Evolutionary conservation across 2,329 filamentous ascomycete species (phyloP).

Genomic region (Botryotinia calthae): DNA sequence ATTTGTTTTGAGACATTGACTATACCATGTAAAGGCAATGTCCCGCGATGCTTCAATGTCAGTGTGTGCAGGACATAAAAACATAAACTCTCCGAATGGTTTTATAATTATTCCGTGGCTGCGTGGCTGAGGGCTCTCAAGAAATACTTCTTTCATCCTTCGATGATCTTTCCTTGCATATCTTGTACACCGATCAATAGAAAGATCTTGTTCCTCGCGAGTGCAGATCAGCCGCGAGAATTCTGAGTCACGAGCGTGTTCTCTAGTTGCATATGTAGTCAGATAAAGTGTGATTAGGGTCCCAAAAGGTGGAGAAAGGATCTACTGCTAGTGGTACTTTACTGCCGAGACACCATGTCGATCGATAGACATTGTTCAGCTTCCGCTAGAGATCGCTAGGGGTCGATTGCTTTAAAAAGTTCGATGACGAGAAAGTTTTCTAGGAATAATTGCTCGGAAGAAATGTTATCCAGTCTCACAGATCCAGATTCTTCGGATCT

Average conservation of each 20-base stretch:
- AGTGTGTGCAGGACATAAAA: not conserved
- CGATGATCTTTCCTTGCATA: not conserved
- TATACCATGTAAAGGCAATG: not conserved
- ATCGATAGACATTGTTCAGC: not conserved
- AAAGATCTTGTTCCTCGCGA: not conserved
- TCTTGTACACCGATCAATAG: not conserved
- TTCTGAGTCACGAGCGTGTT: not conserved
- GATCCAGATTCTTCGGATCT: not conserved
- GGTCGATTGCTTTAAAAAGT: not conserved
- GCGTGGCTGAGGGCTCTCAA: not conserved
- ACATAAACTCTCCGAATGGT: not conserved
- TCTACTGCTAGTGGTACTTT: not conserved
- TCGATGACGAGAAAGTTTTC: not conserved
- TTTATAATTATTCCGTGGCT: not conserved
- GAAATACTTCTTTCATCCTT: constrained; percentile 2
- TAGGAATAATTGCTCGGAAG: not conserved
- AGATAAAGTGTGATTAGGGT: not conserved
- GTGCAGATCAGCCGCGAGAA: not conserved
- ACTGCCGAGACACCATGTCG: constrained; percentile 6
- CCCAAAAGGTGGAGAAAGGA: not conserved
- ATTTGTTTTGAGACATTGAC: not conserved
- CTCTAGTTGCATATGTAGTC: constrained; percentile 13
- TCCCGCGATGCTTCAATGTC: not conserved
- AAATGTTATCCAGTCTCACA: not conserved
- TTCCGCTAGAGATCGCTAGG: not conserved